phyloP scores from a whole-genome alignment of 139 green algal genomes.

The Asterochloris sp. region DNA sequence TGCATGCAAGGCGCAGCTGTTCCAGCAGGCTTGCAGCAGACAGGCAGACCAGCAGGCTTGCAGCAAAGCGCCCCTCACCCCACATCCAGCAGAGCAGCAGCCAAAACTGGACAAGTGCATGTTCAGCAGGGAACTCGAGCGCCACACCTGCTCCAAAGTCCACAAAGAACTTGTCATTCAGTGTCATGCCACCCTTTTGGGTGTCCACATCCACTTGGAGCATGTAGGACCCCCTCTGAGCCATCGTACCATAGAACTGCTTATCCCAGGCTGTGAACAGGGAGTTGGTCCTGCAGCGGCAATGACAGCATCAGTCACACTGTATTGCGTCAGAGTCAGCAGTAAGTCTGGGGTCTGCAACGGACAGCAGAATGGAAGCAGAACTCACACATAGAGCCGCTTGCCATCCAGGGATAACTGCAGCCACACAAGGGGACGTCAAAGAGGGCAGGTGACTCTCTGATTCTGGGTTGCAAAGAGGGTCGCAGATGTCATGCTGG shows the following conservation, averaged over 20 bases:
- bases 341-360: no score
- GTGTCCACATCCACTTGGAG: conserved; percentile 72
- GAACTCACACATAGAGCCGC: conserved; percentile 64
- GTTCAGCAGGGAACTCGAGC: not conserved
- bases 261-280: conserved; percentile 23
- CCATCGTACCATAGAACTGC: conserved; percentile 83
- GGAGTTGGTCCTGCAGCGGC: conserved; percentile 6
- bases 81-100: not conserved
- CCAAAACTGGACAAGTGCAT: not conserved
- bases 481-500: no score
- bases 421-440: no score
- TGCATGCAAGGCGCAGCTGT: no score
- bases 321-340: no score
- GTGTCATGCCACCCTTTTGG: conserved; percentile 56
- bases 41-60: no score
- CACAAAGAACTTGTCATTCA: conserved; percentile 64
- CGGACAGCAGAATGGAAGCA: conserved; percentile 45
- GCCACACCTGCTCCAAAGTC: conserved; percentile 23
- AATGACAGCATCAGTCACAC: no score
- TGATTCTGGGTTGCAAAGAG: no score
- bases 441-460: no score
- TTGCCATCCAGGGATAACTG: conserved; percentile 65
- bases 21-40: no score
- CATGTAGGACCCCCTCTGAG: conserved; percentile 50
- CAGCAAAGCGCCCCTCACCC: not conserved